phyloP scores from a whole-genome alignment of 192 early-diverging fungal species.

The Gryganskiella cystojenkinii region DNA sequence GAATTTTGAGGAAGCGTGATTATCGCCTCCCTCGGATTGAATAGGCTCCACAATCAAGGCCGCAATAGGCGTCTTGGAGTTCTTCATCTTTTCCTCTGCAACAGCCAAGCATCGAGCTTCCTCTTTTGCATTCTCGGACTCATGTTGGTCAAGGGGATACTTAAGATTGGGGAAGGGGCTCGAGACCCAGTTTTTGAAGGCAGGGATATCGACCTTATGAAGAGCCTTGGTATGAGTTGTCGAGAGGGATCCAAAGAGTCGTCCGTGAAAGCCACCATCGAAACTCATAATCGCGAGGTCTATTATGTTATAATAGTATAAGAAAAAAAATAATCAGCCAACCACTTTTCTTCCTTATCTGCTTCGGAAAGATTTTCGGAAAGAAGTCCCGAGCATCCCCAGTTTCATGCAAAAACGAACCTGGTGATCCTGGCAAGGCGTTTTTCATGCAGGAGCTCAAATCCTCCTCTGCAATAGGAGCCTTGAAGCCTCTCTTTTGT shows the following conservation, averaged over 20 bases:
- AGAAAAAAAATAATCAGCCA: neutral
- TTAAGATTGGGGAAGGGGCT: conserved; percentile 73
- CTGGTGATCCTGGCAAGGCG: conserved; percentile 69
- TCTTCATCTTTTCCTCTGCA: conserved; percentile 61
- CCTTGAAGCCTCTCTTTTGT: conserved; percentile 56
- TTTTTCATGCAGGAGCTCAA: conserved; percentile 72
- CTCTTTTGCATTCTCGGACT: conserved; percentile 65
- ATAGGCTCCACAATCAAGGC: conserved; percentile 78
- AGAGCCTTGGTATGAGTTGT: conserved; percentile 76
- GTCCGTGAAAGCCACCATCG: conserved; percentile 71
- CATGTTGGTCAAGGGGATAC: conserved; percentile 72
- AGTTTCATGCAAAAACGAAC: no score
- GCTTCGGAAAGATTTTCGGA: neutral
- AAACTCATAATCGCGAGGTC: conserved; percentile 76
- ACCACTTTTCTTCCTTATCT: neutral
- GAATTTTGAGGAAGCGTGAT: conserved; percentile 72
- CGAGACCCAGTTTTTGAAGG: conserved; percentile 58
- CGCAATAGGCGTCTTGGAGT: conserved; percentile 62
- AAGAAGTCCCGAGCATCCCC: no score
- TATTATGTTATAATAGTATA: neutral
- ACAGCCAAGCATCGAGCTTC: conserved; percentile 66
- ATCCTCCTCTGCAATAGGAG: conserved; percentile 52
- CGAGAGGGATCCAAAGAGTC: conserved; percentile 75
- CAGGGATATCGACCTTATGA: conserved; percentile 81
- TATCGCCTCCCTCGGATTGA: conserved; percentile 82